Evolutionary conservation across 257 asterid species (phyloP).

Genomic region (Cordia subcordata): DNA sequence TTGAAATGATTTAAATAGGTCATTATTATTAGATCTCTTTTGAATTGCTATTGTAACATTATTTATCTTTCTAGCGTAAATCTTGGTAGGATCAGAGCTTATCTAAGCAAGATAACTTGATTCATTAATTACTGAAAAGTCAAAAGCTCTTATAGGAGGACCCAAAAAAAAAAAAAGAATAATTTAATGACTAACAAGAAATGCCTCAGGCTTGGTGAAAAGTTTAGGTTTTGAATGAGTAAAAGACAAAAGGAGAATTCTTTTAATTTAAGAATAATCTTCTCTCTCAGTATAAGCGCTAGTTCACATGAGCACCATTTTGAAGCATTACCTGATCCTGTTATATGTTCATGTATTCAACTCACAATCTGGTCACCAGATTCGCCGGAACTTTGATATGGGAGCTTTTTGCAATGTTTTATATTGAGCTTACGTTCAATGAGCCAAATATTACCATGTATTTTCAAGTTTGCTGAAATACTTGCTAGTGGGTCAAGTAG

Average conservation of each 20-base stretch:
- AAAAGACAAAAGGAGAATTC: slow-evolving; percentile 22
- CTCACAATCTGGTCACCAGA: neutral
- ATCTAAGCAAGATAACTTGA: too few species aligned
- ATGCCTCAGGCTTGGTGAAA: slow-evolving; percentile 24
- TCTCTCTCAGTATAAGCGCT: slow-evolving; percentile 7
- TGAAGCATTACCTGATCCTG: neutral
- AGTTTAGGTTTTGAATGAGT: slow-evolving; percentile 10
- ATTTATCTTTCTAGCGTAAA: too few species aligned
- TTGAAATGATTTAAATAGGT: too few species aligned
- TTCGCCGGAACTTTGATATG: neutral
- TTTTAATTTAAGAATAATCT: too few species aligned
- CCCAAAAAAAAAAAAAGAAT: too few species aligned
- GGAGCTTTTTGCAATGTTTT: too few species aligned
- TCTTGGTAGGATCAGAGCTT: neutral
- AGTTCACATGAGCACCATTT: neutral
- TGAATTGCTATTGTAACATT: too few species aligned
- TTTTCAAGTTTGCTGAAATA: too few species aligned
- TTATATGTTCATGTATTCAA: neutral
- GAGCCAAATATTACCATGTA: neutral
- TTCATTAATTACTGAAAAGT: slow-evolving; percentile 7
- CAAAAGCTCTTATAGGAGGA: slow-evolving; percentile 17
- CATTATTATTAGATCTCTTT: too few species aligned
- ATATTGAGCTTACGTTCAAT: neutral
- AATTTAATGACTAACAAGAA: slow-evolving; percentile 6
- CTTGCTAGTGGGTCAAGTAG: too few species aligned